Evolutionary conservation across 306 rosid genomes (phyloP), one percentile per base, ranked within the genome.

Genomic region (Benincasa hispida): DNA sequence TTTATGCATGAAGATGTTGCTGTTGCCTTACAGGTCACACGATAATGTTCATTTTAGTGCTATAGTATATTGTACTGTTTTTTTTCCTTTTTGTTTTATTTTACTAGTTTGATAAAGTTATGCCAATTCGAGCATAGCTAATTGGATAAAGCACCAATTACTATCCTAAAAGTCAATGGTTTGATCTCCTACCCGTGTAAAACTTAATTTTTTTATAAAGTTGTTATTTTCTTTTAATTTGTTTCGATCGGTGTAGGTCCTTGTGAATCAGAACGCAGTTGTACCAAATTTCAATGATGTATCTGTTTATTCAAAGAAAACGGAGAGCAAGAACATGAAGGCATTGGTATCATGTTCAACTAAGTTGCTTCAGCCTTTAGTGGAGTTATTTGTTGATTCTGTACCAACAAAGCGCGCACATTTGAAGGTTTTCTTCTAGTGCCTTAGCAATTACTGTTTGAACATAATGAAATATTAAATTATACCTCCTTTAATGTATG

Each of bases 211-310:
- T 42, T 42, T 42, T 42, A 2, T 42, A 0, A 42, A 42, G 48
- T 79, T 45, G 66, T 74, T 74, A 11, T 80, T 58, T 63, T 67
- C 51, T 17, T 24, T 53, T 72, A 37, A 47, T 79, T 51, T 75
- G 72, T 79, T 75, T 72, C n/a, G 75, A 58, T 53, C 57, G 58
- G 74, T 76, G 59, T 77, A 93, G 98, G 84, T 85, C 85, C 96
- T 94, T 76, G 97, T 94, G 72, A 86, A 86, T 47, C 92, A 91
- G 80, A 91, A 89, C 89, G 90, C 87, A 84, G 79, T 82, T 79
- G 88, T 81, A 27, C 91, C 73, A 21, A 39, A 66, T 39, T 66
- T 22, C 53, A 66, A 2, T 73, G 75, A 42, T 50, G 59, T 57
- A 77, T 89, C 87, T 77, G 58, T 82, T 82, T 90, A 87, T 82